Percentiles rank a stretch among this genome's conserved stretches.
Conservation (phyloP, 345 rosid species). For the Syzygium oleosum region DNA sequence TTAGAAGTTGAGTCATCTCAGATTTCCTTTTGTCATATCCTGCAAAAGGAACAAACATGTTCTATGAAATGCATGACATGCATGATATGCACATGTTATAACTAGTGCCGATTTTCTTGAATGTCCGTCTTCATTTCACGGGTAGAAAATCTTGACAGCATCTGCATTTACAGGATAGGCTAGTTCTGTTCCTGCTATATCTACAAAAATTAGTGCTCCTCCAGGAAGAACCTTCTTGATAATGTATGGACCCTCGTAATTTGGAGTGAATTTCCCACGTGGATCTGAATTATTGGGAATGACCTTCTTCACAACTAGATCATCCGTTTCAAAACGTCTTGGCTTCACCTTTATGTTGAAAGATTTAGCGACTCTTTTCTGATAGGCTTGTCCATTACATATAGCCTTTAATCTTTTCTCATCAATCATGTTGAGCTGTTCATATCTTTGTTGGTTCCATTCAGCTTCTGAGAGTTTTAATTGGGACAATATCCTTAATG, state of each 20-base stretch:
- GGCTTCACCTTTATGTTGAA: fast-evolving
- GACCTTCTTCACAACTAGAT: neutral
- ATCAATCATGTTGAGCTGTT: too few relatives aligned
- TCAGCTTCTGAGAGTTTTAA: neutral
- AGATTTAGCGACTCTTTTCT: neutral
- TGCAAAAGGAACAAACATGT: too few relatives aligned
- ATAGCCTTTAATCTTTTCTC: neutral
- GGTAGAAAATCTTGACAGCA: too few relatives aligned
- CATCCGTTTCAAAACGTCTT: neutral
- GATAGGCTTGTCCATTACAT: neutral
- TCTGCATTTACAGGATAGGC: too few relatives aligned
- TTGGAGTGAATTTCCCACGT: neutral
- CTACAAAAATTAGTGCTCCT: neutral
- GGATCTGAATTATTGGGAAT: neutral
- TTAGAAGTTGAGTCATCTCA: too few relatives aligned
- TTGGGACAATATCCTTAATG: neutral
- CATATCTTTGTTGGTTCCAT: neutral
- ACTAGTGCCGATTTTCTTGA: too few relatives aligned
- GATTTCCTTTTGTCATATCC: too few relatives aligned
- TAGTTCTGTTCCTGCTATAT: too few relatives aligned
- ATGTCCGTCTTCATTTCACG: too few relatives aligned
- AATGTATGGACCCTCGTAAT: fast-evolving
- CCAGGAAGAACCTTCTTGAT: neutral
- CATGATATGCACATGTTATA: neutral
- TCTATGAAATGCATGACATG: neutral